Evolutionary conservation across 768 basidiomycete species (phyloP), one percentile per base, ranked within the genome.

Genomic region (Cubamyces sp.): DNA sequence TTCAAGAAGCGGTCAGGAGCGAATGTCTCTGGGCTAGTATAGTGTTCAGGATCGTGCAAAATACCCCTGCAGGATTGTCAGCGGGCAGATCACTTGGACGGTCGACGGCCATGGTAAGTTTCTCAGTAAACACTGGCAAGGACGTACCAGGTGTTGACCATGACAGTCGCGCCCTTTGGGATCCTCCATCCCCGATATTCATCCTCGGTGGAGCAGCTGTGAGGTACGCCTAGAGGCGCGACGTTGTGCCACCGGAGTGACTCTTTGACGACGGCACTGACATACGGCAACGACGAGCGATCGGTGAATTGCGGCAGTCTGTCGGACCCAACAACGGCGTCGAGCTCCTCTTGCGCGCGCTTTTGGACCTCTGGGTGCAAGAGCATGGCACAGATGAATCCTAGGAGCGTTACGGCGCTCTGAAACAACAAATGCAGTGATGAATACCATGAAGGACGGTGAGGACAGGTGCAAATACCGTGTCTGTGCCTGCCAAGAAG

Each of bases 1-100:
- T 70, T 68, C 30, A 82, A 54, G 66, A 80, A 85, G 21, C 84
- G 75, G 21, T 81, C 80, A 0, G 84, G 84, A 39, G 79, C 75
- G 68, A 87, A 86, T 9, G 63, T 66, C 5, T 74, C 68, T 0
- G 84, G 84, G 14, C 83, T 73, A 0, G 78, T 79, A 66, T 77
- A 86, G 15, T 67, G 67, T 26, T 68, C 43, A 3, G 80, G 80
- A 62, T 86, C 81, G 42, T 81, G 83, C 28, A 83, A 73, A 49
- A 85, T 82, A 1, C 77, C 76, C 82, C 84, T 84, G 37, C 25
- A 5, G 30, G 7, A 11, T n/a, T 12, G 46, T 18, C 34, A 34
- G 34, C 11, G 34, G 5, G 9, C 9, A 34, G 34, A 34, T 34
- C 9, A 34, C 5, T 34, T 34, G 9, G 4, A 34, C 34, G 5